Base-by-base conservation (phyloP, 805 yeast species). In the Zygotorulaspora chibaensis region DNA sequence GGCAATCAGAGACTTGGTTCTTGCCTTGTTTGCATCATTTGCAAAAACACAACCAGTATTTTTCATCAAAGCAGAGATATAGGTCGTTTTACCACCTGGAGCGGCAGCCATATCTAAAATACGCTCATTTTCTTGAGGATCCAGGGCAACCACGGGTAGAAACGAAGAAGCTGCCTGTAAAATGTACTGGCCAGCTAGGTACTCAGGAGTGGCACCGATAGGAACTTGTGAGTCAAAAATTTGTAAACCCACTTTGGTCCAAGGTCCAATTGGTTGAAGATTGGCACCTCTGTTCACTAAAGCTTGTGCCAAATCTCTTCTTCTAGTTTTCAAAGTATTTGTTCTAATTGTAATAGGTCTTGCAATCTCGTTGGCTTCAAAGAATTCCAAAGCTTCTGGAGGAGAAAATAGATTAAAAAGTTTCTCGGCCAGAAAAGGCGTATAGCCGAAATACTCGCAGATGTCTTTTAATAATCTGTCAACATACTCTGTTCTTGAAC, bases 181-280 rank as follows among this genome's bases (percentile, higher is more conserved):
- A 52, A 93, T 93, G 70, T 93, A 93, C 63, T 93, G 96, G 61
- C 99, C 99, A 11, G 98, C 95, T 61, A 93, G 74, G 65, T 93
- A 93, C 70, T 93, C 99, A 36, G 99, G 99, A 8, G 99, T 93
- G 37, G 99, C 99, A 68, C 99, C 99, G 57, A 93, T 87, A 36
- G 99, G 99, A n/a, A 93, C 98, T 67, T 90, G 98, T 18, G 98
- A 90, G 64, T 93, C 99, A 65, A 91, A 93, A 43, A 93, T 83
- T 69, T 93, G 99, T 54, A 93, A 74, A 51, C 99, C 99, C 42
- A 93, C 98, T 69, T 93, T 93, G 18, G 98, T 89, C 99, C 99
- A 93, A 35, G 86, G 73, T 41, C 98, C 98, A 58, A 93, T 88
- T 37, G 98, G 98, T 69, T 93, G 97, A 57, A 93, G 75, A 64